phyloP scores from a whole-genome alignment of 2,329 filamentous ascomycete genomes.

The Alternaria triticimaculans region DNA sequence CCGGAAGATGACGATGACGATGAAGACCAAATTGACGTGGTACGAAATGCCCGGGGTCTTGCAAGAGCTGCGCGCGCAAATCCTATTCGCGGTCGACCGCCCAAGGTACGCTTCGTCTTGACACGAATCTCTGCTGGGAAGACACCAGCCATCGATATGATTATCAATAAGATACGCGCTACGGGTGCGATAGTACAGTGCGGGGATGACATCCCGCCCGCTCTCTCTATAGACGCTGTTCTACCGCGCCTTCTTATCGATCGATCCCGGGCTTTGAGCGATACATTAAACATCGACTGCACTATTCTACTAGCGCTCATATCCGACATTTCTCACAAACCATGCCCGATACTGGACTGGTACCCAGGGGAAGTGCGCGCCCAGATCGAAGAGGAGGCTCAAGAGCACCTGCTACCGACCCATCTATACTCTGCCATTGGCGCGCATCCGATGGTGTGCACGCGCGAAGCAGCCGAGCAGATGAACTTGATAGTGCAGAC shows the following conservation, averaged over 20 bases:
- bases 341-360: constrained; percentile 56
- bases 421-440: constrained; percentile 69
- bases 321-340: constrained; percentile 73
- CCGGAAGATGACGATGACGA: constrained; percentile 56
- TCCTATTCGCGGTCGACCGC: constrained; percentile 65
- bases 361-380: constrained; percentile 66
- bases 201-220: constrained; percentile 32
- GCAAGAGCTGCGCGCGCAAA: constrained; percentile 63
- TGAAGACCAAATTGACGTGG: constrained; percentile 61
- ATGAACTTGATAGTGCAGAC: constrained; percentile 59
- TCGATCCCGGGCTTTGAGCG: constrained; percentile 48
- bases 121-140: constrained; percentile 63
- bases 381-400: constrained; percentile 69
- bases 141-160: constrained; percentile 61
- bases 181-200: constrained; percentile 53
- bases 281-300: constrained; percentile 66
- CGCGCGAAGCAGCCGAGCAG: constrained; percentile 67
- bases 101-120: constrained; percentile 65
- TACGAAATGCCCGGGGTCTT: constrained; percentile 66
- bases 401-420: constrained; percentile 65
- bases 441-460: constrained; percentile 67
- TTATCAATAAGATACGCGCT: constrained; percentile 63
- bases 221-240: constrained; percentile 32
- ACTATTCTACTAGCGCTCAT: constrained; percentile 75
- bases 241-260: constrained; percentile 48